Percentiles rank a stretch among this genome's conserved stretches.
Evolutionary conservation across 2,329 filamentous ascomycete genomes (phyloP).

Genomic region (Fusarium devonianum): DNA sequence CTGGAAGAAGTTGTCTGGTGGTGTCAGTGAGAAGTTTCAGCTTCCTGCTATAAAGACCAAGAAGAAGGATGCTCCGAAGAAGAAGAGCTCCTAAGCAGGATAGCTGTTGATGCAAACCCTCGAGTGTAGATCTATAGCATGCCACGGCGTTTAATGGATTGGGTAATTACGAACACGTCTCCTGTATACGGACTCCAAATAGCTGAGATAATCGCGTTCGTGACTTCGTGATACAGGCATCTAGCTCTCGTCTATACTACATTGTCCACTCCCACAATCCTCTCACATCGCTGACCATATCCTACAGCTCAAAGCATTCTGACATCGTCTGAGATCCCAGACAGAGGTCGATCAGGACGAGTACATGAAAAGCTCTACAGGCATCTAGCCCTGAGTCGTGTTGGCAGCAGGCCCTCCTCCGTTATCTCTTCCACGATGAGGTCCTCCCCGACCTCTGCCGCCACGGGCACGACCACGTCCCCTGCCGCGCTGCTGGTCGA

Average conservation of each 20-base stretch:
- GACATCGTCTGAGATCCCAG: slow-evolving; percentile 10
- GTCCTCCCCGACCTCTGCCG: slow-evolving; percentile 49
- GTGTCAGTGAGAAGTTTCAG: slow-evolving; percentile 68
- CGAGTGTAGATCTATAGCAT: slow-evolving; percentile 16
- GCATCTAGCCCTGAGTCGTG: slow-evolving; percentile 32
- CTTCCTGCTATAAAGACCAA: slow-evolving; percentile 73
- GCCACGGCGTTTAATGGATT: slow-evolving; percentile 30
- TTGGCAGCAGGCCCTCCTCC: slow-evolving; percentile 30
- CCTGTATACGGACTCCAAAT: neutral
- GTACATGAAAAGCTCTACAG: slow-evolving; percentile 1
- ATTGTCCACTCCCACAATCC: slow-evolving; percentile 24
- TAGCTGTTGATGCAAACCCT: neutral
- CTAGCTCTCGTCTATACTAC: slow-evolving; percentile 34
- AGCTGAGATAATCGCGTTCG: slow-evolving; percentile 20
- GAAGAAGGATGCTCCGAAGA: slow-evolving; percentile 43
- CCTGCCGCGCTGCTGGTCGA: slow-evolving; percentile 56
- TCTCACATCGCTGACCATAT: slow-evolving; percentile 9
- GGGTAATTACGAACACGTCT: slow-evolving; percentile 3
- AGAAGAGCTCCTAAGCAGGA: slow-evolving; percentile 30
- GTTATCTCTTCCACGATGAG: slow-evolving; percentile 46
- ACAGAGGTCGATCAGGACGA: slow-evolving; percentile 4
- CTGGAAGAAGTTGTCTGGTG: slow-evolving; percentile 72
- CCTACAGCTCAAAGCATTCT: slow-evolving; percentile 10
- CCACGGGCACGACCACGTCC: slow-evolving; percentile 52
- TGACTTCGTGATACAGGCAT: slow-evolving; percentile 38